Conservation (phyloP, 805 yeast genomes). For the Teunomyces gatunensis region DNA sequence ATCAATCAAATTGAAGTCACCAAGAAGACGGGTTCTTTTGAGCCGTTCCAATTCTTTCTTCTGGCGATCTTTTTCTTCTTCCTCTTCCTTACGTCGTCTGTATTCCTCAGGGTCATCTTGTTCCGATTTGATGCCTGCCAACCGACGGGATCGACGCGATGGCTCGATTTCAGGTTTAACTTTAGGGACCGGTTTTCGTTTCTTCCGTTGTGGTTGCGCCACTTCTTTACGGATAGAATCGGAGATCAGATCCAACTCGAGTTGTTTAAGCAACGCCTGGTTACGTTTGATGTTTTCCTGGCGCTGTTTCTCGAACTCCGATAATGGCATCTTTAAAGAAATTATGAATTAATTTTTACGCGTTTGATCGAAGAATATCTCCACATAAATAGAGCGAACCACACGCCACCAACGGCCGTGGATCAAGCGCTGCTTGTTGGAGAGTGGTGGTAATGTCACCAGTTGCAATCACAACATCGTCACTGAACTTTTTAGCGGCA, state of each 20-base stretch:
- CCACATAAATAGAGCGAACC: conserved; percentile 44
- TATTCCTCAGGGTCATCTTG: conserved; percentile 49
- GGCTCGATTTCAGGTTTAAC: conserved; percentile 43
- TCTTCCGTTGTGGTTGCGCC: conserved; percentile 18
- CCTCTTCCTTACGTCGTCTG: conserved; percentile 33
- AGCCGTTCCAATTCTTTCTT: conserved; percentile 46
- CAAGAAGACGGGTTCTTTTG: conserved; percentile 58
- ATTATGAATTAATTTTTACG: background rate
- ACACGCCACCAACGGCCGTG: conserved; percentile 34
- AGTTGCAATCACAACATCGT: conserved; percentile 13
- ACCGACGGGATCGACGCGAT: conserved; percentile 70
- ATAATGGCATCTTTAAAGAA: conserved; percentile 20
- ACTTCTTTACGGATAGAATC: conserved; percentile 51
- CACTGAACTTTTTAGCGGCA: conserved; percentile 22
- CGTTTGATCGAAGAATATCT: conserved; percentile 31
- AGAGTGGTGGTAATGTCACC: conserved; percentile 14
- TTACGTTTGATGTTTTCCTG: conserved; percentile 82
- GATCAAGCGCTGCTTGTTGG: conserved; percentile 17
- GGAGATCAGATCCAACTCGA: conserved; percentile 63
- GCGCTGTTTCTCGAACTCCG: conserved; percentile 70
- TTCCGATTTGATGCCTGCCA: conserved; percentile 60
- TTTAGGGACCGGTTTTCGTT: conserved; percentile 13
- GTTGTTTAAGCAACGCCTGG: conserved; percentile 65
- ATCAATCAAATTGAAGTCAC: conserved; percentile 64
- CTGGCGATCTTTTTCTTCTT: conserved; percentile 29